Conservation (phyloP, 148 eudicot genomes). For the Camellia japonica region DNA sequence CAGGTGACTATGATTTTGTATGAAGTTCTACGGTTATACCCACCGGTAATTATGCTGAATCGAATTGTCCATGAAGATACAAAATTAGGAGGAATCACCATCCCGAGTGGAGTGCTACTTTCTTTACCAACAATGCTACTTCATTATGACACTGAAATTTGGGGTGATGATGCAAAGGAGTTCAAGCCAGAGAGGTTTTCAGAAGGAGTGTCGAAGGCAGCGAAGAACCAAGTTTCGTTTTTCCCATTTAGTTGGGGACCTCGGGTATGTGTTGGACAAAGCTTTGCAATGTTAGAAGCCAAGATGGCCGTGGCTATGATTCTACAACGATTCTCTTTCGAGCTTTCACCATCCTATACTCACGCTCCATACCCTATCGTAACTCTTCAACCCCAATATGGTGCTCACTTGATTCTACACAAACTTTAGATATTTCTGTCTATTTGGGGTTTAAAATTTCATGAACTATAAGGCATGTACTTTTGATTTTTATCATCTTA, state of each 20-base stretch:
- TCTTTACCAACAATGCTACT: neutral
- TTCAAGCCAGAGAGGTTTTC: conserved; percentile 24
- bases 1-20: conserved; percentile 21
- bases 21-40: conserved; percentile 25
- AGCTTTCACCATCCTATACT: conserved; percentile 20
- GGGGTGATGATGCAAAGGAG: conserved; percentile 19
- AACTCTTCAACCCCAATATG: conserved; percentile 19
- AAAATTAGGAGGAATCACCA: conserved; percentile 11
- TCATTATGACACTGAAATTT: conserved; percentile 13
- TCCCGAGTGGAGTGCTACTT: conserved; percentile 10
- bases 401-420: conserved; percentile 21
- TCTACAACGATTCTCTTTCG: conserved; percentile 17
- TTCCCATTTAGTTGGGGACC: conserved; percentile 25
- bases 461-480: neutral
- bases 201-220: conserved; percentile 17
- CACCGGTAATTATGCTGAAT: neutral
- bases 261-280: conserved; percentile 20
- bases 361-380: conserved; percentile 11
- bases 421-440: neutral
- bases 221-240: conserved; percentile 9
- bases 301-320: conserved; percentile 20
- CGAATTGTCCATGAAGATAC: conserved; percentile 16
- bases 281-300: conserved; percentile 18
- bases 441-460: neutral
- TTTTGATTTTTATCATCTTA: neutral